Percentiles rank a stretch among this genome's conserved stretches.
Evolutionary conservation across 352 stramenopile species (phyloP).

Genomic region (Pythium apleroticum): DNA sequence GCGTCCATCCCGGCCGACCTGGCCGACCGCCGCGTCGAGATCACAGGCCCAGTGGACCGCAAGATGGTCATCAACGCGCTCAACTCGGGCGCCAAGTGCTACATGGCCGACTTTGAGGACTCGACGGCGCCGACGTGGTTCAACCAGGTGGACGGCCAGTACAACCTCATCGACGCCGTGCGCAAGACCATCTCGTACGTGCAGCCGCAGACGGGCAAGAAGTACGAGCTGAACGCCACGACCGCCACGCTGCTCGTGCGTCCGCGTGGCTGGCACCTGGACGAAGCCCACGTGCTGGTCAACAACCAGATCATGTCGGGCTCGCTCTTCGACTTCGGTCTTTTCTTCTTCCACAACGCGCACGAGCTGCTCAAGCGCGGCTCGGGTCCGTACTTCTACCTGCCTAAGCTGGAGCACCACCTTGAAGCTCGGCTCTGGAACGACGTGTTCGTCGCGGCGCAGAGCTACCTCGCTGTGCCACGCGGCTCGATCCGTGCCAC

Average conservation of each 20-base stretch:
- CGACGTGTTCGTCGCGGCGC: conserved; percentile 94
- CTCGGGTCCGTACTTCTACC: conserved; percentile 94
- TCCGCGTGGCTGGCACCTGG: conserved; percentile 93
- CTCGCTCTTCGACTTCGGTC: conserved; percentile 94
- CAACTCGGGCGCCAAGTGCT: conserved; percentile 93
- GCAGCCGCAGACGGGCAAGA: conserved; percentile 65
- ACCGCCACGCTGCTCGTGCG: conserved; percentile 91
- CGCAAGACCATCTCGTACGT: conserved; percentile 88
- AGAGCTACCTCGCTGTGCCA: conserved; percentile 92
- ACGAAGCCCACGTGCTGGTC: conserved; percentile 94
- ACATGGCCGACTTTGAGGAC: conserved; percentile 97
- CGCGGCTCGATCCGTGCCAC: conserved; percentile 91
- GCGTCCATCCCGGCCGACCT: conserved; percentile 84
- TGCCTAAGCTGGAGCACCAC: conserved; percentile 96
- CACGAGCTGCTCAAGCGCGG: conserved; percentile 82
- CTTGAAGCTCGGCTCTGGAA: conserved; percentile 96
- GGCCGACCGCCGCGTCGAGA: conserved; percentile 93
- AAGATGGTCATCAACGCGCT: conserved; percentile 98
- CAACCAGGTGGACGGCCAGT: conserved; percentile 92
- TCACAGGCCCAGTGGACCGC: conserved; percentile 93
- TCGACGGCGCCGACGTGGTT: conserved; percentile 93
- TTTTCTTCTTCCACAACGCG: conserved; percentile 97
- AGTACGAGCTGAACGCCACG: conserved; percentile 74
- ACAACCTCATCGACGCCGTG: conserved; percentile 93
- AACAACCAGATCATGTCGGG: conserved; percentile 92